These are phyloP conservation scores for Podaxis sp. DNA, from an alignment of 768 basidiomycete species.

Conservation along the genomic window DNA sequence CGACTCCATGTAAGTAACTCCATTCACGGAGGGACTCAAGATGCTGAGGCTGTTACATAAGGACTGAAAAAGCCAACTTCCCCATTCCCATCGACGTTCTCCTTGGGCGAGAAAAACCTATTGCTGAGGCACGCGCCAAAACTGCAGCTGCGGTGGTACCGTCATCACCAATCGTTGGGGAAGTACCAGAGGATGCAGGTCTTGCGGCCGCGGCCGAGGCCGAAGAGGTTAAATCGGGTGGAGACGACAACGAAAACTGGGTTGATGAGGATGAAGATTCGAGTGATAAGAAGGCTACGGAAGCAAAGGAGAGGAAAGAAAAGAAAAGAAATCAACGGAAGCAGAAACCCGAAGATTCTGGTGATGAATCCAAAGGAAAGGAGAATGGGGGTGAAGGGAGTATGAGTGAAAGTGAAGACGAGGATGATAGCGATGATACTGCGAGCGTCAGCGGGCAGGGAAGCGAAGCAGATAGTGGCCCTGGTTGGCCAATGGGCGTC, in stretches of 20 bases:
- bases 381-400: not conserved
- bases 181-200: not conserved
- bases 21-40: not conserved
- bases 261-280: not conserved
- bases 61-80: not conserved
- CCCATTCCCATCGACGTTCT: not conserved
- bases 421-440: not conserved
- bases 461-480: not conserved
- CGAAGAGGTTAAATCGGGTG: not conserved
- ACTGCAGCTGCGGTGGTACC: not conserved
- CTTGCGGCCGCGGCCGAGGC: not conserved
- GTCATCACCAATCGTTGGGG: not conserved
- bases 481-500: not conserved
- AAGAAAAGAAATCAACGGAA: not conserved
- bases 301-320: not conserved
- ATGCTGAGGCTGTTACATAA: not conserved
- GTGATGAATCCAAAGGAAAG: not conserved
- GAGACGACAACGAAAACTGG: not conserved
- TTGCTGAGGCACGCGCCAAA: not conserved
- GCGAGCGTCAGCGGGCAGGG: not conserved
- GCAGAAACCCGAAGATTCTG: not conserved
- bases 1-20: conserved; percentile 19
- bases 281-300: not conserved
- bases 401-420: not conserved
- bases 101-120: not conserved